A percentile compares a stretch with the other conserved stretches of the same genome.
Evolutionary conservation across 2,329 filamentous ascomycete genomes (phyloP).

Genomic region (Tolypocladium endophyticum): DNA sequence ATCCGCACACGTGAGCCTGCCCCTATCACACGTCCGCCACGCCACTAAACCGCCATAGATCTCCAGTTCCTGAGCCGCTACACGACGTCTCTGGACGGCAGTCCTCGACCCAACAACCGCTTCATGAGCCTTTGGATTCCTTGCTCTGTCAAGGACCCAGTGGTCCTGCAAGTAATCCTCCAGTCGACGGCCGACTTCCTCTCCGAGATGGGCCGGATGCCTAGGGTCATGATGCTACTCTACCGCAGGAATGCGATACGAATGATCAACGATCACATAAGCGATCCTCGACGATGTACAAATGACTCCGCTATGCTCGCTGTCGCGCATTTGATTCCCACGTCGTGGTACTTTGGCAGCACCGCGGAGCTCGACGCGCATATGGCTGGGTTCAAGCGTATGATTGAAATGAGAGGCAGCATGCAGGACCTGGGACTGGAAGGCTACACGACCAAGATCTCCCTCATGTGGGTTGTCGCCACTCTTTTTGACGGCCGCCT

Average conservation of each 20-base stretch:
- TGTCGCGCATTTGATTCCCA: conserved; percentile 36
- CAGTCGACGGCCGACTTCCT: conserved; percentile 42
- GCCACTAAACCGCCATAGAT: conserved; percentile 18
- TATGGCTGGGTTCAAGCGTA: conserved; percentile 33
- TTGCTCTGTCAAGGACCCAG: conserved; percentile 35
- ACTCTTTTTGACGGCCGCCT: no score
- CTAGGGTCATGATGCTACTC: conserved; percentile 29
- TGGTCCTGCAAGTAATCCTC: conserved; percentile 36
- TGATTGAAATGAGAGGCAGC: conserved; percentile 36
- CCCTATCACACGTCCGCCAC: not conserved
- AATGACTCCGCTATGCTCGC: conserved; percentile 36
- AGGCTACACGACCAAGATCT: conserved; percentile 35
- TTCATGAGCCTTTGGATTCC: conserved; percentile 38
- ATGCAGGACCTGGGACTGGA: conserved; percentile 33
- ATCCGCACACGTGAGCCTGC: conserved; percentile 31
- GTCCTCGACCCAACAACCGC: conserved; percentile 29
- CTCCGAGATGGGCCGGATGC: conserved; percentile 35
- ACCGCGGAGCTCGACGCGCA: conserved; percentile 33
- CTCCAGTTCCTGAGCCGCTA: conserved; percentile 38
- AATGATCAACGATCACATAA: conserved; percentile 37
- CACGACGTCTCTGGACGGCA: conserved; percentile 38
- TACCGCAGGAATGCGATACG: conserved; percentile 32
- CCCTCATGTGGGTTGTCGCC: conserved; percentile 32
- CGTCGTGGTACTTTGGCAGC: conserved; percentile 45
- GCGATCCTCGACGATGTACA: conserved; percentile 22